Conservation (phyloP, 768 basidiomycete genomes). For the Leccinum subtestaceum region DNA sequence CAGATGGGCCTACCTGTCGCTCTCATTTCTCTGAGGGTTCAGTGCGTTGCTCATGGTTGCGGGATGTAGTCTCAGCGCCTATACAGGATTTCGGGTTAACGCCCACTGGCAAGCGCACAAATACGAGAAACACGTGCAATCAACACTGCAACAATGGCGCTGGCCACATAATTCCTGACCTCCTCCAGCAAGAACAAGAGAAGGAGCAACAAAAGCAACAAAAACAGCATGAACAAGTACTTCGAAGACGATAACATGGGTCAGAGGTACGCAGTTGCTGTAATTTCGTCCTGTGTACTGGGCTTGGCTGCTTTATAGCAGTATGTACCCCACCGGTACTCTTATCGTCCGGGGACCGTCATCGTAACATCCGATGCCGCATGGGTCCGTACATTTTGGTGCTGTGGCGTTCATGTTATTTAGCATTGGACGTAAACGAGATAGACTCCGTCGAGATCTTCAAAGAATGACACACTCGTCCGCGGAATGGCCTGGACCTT, state of each 20-base stretch:
- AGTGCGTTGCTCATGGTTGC: constrained; percentile 6
- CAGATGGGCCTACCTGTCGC: constrained; percentile 15
- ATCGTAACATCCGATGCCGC: constrained; percentile 3
- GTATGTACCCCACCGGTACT: background rate
- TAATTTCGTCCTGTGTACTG: background rate
- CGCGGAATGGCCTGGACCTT: background rate
- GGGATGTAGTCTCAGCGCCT: constrained; percentile 10
- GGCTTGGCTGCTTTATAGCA: constrained; percentile 12
- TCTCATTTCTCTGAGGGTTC: constrained; percentile 2
- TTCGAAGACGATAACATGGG: constrained; percentile 11
- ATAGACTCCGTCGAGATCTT: background rate
- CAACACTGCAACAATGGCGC: background rate
- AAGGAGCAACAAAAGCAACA: constrained; percentile 7
- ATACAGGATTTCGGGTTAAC: background rate
- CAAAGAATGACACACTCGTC: background rate
- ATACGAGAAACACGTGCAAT: constrained; percentile 18
- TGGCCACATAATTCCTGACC: background rate
- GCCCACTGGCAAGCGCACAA: constrained; percentile 5
- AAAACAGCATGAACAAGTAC: constrained; percentile 18
- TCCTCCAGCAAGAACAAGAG: background rate
- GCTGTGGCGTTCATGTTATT: background rate
- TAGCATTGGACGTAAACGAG: background rate
- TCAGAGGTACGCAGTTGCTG: constrained; percentile 1
- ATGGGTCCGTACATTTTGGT: background rate
- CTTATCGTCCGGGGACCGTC: background rate